Evolutionary conservation across 2,329 filamentous ascomycete species (phyloP), one percentile per base, ranked within the genome.

Genomic region (Lomentospora prolificans): DNA sequence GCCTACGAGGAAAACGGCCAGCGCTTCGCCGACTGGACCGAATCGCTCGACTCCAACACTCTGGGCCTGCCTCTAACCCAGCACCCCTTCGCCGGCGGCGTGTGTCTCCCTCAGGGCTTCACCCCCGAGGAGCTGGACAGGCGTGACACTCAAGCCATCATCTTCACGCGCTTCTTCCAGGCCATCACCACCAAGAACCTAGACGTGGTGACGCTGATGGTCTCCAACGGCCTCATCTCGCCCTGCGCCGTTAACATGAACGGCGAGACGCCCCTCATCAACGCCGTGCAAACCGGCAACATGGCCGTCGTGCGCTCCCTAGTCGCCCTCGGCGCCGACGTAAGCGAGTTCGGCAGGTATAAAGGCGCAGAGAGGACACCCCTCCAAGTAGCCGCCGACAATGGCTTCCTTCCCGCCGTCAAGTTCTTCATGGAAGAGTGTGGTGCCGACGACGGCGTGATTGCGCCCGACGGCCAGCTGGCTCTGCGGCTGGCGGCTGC

Each of bases 401-500:
- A 58, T 1, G 75, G 75, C 1, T 66, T 70, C 8, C 58, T 75
- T 3, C 65, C 70, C 3, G 57, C 77, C 3, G 74, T 73, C 30
- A 69, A 65, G 58, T 61, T 75, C 1, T 62, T 78, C 10, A 62
- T 72, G 50, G 66, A 72, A 17, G 67, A 70, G 10, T 69, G 70
- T 22, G 62, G 65, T 17, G 74, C 74, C 10, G 68, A 76, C 58
- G 74, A 77, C 60, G 61, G 65, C 1, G 53, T 74, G 4, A 64
- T 77, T 7, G 73, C 74, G 0, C 70, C 72, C 3, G 73, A 76
- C 54, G 75, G 74, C 0, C 69, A 74, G 53, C 66, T 71, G 1
- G 75, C 75, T 1, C 62, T 77, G 12, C 70, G 75, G 1, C 66
- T 78, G 1, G 75, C 75, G 0, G 72, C 72, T 0, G 57, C 60